Evolutionary conservation across 441 rosid species (phyloP).

Genomic region (Raphanus hybrid): DNA sequence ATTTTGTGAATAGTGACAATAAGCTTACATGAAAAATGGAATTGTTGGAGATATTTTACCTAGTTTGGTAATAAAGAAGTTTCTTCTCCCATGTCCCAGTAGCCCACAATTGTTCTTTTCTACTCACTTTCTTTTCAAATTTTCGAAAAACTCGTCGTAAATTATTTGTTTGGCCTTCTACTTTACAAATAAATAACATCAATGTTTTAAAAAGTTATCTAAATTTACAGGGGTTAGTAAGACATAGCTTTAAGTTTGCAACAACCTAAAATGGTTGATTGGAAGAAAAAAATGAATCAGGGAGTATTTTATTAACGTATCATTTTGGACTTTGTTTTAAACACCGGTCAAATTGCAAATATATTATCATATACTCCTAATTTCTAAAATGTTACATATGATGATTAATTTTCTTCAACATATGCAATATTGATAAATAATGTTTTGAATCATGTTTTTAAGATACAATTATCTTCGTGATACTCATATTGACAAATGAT

Average conservation of each 20-base stretch:
- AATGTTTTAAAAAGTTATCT: background rate
- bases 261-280: background rate
- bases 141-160: background rate
- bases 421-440: no score
- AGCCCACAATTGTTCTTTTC: constrained; percentile 27
- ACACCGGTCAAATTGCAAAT: no score
- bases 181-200: no score
- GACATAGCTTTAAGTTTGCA: background rate
- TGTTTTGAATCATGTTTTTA: no score
- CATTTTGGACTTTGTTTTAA: no score
- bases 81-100: constrained; percentile 37
- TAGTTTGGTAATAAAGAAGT: constrained; percentile 39
- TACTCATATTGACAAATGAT: no score
- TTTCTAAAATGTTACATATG: no score
- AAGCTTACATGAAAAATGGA: constrained; percentile 38
- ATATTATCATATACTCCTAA: no score
- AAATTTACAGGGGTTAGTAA: background rate
- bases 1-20: constrained; percentile 41
- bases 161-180: background rate
- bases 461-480: no score
- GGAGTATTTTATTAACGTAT: no score
- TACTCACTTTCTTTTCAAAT: background rate
- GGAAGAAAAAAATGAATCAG: background rate
- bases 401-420: no score
- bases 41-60: constrained; percentile 40